A percentile compares a stretch with the other conserved stretches of the same genome.
These are phyloP conservation scores for Nicotiana otophora DNA, from an alignment of 257 asterid species.

Conservation along the genomic window DNA sequence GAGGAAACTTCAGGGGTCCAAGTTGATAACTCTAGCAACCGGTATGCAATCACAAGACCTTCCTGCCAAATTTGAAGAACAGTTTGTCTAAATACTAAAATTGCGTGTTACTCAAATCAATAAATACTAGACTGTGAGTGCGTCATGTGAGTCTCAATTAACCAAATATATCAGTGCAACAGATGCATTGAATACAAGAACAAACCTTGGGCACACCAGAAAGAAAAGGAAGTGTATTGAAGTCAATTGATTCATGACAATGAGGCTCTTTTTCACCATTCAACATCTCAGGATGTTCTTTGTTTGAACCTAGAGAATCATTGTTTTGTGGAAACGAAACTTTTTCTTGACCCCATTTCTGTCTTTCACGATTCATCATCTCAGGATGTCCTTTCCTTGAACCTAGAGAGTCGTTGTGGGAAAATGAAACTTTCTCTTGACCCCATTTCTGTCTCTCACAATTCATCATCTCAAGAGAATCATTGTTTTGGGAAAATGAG, in stretches of 20 bases:
- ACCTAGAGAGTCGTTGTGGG: constrained; percentile 9
- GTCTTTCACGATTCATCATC: constrained; percentile 5
- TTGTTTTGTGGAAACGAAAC: not conserved
- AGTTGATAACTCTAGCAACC: constrained; percentile 69
- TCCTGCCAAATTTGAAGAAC: constrained; percentile 37
- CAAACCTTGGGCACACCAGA: constrained; percentile 60
- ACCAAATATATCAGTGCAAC: not conserved
- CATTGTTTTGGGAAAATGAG: constrained; percentile 39
- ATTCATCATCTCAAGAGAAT: constrained; percentile 28
- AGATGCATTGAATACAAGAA: constrained; percentile 13
- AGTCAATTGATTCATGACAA: constrained; percentile 33
- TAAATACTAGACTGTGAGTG: not conserved
- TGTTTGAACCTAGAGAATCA: constrained; percentile 16
- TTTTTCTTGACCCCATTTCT: constrained; percentile 5
- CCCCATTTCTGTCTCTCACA: not conserved
- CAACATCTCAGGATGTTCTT: constrained; percentile 28
- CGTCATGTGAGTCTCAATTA: not conserved
- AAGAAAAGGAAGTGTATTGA: constrained; percentile 72
- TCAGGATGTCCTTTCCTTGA: constrained; percentile 29
- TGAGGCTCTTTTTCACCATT: constrained; percentile 30
- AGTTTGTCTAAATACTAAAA: not conserved
- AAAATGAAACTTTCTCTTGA: not conserved
- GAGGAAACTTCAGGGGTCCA: constrained; percentile 90
- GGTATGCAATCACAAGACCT: constrained; percentile 83
- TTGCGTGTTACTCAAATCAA: not conserved